Conservation (phyloP, 805 yeast species). For the Teunomyces funiuensis region DNA sequence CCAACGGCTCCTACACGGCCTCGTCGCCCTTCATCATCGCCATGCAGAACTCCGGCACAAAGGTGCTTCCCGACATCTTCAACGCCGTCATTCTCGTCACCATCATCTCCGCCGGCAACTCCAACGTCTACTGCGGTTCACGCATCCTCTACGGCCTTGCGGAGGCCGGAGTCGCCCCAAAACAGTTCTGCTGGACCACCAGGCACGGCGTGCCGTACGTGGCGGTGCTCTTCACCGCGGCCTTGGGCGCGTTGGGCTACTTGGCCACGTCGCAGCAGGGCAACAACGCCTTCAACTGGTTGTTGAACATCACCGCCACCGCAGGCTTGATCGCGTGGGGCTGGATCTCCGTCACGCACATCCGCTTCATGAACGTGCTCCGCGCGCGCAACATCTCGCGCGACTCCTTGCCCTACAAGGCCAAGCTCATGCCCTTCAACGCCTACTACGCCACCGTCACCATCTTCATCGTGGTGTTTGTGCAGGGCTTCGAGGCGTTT, state of each 20-base stretch:
- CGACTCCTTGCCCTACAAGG: constrained; percentile 72
- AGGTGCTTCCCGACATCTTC: constrained; percentile 64
- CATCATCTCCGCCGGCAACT: constrained; percentile 77
- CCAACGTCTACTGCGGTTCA: constrained; percentile 71
- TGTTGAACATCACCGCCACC: constrained; percentile 71
- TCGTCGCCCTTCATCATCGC: constrained; percentile 76
- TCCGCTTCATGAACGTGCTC: constrained; percentile 68
- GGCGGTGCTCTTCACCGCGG: constrained; percentile 56
- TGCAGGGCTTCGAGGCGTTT: constrained; percentile 74
- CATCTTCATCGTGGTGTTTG: constrained; percentile 55
- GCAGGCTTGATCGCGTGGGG: constrained; percentile 77
- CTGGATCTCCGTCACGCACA: constrained; percentile 60
- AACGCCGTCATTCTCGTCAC: constrained; percentile 69
- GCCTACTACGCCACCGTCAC: constrained; percentile 63
- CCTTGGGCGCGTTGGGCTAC: constrained; percentile 65
- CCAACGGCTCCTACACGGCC: constrained; percentile 38
- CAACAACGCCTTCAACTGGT: constrained; percentile 64
- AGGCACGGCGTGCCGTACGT: constrained; percentile 61
- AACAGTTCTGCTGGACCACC: constrained; percentile 47
- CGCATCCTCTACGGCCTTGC: constrained; percentile 67
- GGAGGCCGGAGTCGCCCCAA: constrained; percentile 58
- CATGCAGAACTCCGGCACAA: constrained; percentile 65
- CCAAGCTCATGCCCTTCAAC: constrained; percentile 62
- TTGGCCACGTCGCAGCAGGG: constrained; percentile 55
- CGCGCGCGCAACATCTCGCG: constrained; percentile 63